These are phyloP conservation scores for Thelonectria rubi DNA, from an alignment of 2,329 filamentous ascomycete genomes.

Conservation along the genomic window DNA sequence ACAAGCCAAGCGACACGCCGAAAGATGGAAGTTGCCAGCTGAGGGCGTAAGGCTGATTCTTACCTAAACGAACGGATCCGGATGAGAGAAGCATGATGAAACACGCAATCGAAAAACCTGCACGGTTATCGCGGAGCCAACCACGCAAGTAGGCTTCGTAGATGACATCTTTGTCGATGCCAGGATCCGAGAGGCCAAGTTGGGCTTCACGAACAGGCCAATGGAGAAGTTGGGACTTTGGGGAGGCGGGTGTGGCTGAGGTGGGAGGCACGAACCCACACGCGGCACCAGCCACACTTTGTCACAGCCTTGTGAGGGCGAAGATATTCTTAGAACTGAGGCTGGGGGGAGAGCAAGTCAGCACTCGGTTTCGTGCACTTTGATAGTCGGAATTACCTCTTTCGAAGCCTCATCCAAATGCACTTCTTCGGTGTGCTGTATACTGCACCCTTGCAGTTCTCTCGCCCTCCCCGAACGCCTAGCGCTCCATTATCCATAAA, in stretches of 20 bases:
- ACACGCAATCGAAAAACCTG: not conserved
- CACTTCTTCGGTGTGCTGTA: too few relatives aligned
- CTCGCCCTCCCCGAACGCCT: not conserved
- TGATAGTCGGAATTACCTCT: too few relatives aligned
- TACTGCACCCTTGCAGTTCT: not conserved
- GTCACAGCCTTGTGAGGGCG: not conserved
- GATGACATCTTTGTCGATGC: not conserved
- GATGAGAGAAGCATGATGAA: not conserved
- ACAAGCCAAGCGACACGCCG: not conserved
- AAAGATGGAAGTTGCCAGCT: not conserved
- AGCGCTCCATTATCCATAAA: not conserved
- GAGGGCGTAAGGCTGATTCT: conserved; percentile 9
- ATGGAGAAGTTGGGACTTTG: not conserved
- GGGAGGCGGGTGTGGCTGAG: conserved; percentile 4
- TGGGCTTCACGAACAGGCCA: conserved; percentile 3
- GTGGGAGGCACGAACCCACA: not conserved
- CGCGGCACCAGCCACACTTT: not conserved
- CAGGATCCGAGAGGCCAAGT: conserved; percentile 21
- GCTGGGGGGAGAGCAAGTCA: not conserved
- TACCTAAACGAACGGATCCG: not conserved
- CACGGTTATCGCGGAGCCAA: not conserved
- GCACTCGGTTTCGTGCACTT: not conserved
- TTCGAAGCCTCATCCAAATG: too few relatives aligned
- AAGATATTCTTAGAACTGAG: not conserved
- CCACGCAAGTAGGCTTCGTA: not conserved